Base-by-base conservation (phyloP, 2,329 filamentous ascomycete genomes). In the Tolypocladium tundrense region DNA sequence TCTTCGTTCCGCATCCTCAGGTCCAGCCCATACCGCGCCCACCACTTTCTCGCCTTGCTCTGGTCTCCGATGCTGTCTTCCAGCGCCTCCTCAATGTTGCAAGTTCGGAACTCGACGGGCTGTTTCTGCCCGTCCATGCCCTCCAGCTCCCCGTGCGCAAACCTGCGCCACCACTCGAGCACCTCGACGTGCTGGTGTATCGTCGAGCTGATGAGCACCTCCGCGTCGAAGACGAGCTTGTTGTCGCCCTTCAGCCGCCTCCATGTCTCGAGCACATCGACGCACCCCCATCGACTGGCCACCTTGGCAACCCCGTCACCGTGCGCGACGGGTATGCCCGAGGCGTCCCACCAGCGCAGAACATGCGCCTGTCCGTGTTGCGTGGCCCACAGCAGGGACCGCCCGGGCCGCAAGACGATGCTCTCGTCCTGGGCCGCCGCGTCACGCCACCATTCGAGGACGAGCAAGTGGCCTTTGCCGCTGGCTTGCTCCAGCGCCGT, bases 381-480 rank as follows among this genome's bases (percentile, higher is more conserved):
- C 0, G 91, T 88, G 0, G 92, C 92, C 62, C 88, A 87, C 8
- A 92, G 82, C 21, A 96, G 86, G 33, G 89, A 88, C 66, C 94
- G 91, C 48, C 92, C 92, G 0, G 92, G 88, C 64, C 92, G 91
- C 16, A 95, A 79, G 7, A 79, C 75, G 54, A 85, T 75, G 1
- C 73, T 73, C 50, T 86, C 79, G 66, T 86, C 80, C 56, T 82
- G 79, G 16, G 78, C 73, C 14, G 82, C 83, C 0, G 87, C 85
- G 60, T 87, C 82, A 64, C 90, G 89, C 93, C 93, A 97, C 93
- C 93, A 97, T 65, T 95, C 88, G 1, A 97, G 80, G 1, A 97
- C 91, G 8, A 85, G 77, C n/a, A 96, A 79, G 63, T 94, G 88
- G 9, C 92, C 91, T 66, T 90, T 88, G 4, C 86, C 86, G 59